Evolutionary conservation across 805 yeast species (phyloP).

Genomic region (Metschnikowia drakensbergensis): DNA sequence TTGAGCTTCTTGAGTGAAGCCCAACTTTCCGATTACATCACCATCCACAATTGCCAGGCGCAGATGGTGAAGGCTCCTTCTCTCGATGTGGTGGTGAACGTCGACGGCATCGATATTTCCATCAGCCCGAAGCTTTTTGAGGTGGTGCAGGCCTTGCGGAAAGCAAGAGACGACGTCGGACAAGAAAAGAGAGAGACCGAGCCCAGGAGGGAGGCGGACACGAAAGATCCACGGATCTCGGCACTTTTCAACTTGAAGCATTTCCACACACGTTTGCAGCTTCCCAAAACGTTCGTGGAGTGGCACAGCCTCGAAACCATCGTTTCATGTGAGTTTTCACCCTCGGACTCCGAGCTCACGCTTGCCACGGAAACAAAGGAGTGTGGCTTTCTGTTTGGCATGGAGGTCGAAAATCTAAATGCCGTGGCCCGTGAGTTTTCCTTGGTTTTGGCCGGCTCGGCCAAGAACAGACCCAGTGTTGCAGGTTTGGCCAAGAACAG

Average conservation of each 20-base stretch:
- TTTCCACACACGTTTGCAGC: constrained; percentile 3
- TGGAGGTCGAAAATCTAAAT: neutral
- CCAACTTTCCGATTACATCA: neutral
- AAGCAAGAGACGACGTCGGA: neutral
- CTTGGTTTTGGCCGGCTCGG: neutral
- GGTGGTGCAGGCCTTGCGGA: neutral
- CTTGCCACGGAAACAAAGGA: neutral
- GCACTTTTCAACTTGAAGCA: constrained; percentile 8
- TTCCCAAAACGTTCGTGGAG: constrained; percentile 9
- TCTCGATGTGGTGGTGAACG: constrained; percentile 4
- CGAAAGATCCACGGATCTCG: neutral
- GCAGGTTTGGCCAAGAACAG: too few relatives aligned
- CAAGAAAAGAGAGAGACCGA: neutral
- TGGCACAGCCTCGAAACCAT: constrained; percentile 4
- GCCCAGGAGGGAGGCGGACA: neutral
- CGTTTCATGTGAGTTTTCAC: neutral
- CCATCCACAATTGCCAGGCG: neutral
- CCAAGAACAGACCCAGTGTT: neutral
- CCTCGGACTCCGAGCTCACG: neutral
- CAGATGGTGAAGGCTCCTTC: neutral
- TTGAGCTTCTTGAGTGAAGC: constrained; percentile 1
- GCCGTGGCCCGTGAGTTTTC: neutral
- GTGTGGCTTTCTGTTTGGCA: neutral
- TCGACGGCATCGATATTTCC: constrained; percentile 9
- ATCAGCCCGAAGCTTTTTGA: constrained; percentile 4